Evolutionary conservation across 2,329 filamentous ascomycete species (phyloP).

Genomic region (Exophiala lecanii-corni): DNA sequence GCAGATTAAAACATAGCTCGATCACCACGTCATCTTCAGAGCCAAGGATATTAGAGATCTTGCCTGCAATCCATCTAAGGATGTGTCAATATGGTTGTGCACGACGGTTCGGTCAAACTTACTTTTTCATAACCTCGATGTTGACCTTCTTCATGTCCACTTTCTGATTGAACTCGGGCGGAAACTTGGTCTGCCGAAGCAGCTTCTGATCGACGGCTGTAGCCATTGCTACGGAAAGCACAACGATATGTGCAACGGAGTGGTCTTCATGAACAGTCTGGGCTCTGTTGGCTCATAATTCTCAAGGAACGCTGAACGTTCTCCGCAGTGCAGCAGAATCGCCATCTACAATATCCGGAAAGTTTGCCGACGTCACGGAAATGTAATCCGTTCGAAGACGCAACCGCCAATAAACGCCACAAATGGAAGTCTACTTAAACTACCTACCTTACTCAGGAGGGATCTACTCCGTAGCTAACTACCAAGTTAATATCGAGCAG

Average conservation of each 20-base stretch:
- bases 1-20: slow-evolving; percentile 67
- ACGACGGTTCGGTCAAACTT: too few species aligned
- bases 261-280: too few species aligned
- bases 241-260: background rate
- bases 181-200: slow-evolving; percentile 87
- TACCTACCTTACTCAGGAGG: too few species aligned
- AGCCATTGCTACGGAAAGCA: slow-evolving; percentile 19
- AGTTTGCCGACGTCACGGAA: background rate
- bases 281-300: too few species aligned
- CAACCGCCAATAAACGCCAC: too few species aligned
- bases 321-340: too few species aligned
- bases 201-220: slow-evolving; percentile 84
- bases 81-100: too few species aligned
- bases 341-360: background rate
- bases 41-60: slow-evolving; percentile 81
- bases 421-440: too few species aligned
- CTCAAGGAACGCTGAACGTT: too few species aligned
- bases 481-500: too few species aligned
- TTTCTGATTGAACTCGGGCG: slow-evolving; percentile 86
- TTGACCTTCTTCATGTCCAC: slow-evolving; percentile 98
- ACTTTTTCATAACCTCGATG: slow-evolving; percentile 97
- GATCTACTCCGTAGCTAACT: too few species aligned
- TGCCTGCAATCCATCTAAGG: slow-evolving; percentile 91
- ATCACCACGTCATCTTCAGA: slow-evolving; percentile 94
- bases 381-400: slow-evolving; percentile 1